phyloP scores from a whole-genome alignment of 2,329 filamentous ascomycete genomes.

The Venturia aucupariae region DNA sequence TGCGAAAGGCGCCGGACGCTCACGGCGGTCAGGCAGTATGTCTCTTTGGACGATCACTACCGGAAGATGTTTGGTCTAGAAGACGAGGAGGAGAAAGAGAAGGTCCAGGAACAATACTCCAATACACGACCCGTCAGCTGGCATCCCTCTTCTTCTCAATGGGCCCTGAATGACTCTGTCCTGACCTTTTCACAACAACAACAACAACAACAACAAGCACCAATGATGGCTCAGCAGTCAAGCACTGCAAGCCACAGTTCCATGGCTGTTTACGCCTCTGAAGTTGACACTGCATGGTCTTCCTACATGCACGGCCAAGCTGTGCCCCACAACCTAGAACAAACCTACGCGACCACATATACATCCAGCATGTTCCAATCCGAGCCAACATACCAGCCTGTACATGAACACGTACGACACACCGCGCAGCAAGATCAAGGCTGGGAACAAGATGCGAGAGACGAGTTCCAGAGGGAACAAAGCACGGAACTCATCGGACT shows the following conservation, averaged over 20 bases:
- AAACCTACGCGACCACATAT: neutral
- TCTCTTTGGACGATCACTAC: slow-evolving; percentile 11
- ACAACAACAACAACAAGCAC: neutral
- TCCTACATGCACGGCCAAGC: slow-evolving; percentile 4
- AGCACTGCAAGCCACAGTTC: neutral
- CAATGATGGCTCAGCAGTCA: neutral
- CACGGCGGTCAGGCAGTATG: neutral
- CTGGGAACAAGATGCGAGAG: neutral
- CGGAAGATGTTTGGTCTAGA: slow-evolving; percentile 12
- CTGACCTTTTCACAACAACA: neutral
- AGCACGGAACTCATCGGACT: slow-evolving; percentile 60
- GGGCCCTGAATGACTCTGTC: neutral
- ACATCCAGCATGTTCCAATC: neutral
- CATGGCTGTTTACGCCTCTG: neutral
- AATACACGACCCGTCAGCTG: slow-evolving; percentile 10
- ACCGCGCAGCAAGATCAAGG: neutral
- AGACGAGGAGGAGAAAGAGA: slow-evolving; percentile 2
- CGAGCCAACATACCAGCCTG: neutral
- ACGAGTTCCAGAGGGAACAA: neutral
- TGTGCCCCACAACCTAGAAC: neutral
- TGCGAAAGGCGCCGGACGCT: neutral
- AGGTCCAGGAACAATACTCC: neutral
- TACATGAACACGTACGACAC: neutral
- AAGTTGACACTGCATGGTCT: slow-evolving; percentile 7
- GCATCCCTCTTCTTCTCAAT: slow-evolving; percentile 8